Evolutionary conservation across 2,329 filamentous ascomycete genomes (phyloP).

Genomic region (Talaromyces amestolkiae): DNA sequence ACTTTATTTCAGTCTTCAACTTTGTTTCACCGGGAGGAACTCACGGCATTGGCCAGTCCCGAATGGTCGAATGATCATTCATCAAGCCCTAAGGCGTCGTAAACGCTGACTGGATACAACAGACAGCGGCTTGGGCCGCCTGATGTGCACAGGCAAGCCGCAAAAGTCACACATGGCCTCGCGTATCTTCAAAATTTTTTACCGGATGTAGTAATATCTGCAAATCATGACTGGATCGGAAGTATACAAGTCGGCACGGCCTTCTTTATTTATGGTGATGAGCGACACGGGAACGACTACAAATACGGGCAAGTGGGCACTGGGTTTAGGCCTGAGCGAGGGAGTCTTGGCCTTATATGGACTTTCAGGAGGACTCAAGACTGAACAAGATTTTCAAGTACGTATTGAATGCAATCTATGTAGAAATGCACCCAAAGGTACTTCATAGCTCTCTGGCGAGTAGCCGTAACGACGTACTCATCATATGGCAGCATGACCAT

Average conservation of each 20-base stretch:
- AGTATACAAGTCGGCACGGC: background rate
- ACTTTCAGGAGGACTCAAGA: background rate
- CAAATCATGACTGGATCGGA: background rate
- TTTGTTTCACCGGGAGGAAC: background rate
- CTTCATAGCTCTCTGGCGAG: background rate
- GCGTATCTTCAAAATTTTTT: background rate
- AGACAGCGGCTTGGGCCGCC: background rate
- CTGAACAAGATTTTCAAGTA: background rate
- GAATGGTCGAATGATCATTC: background rate
- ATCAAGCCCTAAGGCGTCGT: background rate
- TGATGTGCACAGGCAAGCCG: constrained; percentile 1
- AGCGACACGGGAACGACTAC: background rate
- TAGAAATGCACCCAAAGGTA: background rate
- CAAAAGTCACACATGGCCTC: background rate
- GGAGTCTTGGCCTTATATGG: background rate
- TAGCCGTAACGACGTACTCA: background rate
- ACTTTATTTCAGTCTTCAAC: background rate
- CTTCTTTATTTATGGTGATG: background rate
- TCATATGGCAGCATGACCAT: background rate
- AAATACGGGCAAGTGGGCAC: background rate
- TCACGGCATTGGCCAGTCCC: background rate
- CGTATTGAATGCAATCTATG: background rate
- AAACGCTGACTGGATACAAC: background rate
- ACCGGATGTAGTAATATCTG: background rate
- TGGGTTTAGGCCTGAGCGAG: background rate